phyloP scores from a whole-genome alignment of 106 monocot species.

The Xerophyta viscosa region DNA sequence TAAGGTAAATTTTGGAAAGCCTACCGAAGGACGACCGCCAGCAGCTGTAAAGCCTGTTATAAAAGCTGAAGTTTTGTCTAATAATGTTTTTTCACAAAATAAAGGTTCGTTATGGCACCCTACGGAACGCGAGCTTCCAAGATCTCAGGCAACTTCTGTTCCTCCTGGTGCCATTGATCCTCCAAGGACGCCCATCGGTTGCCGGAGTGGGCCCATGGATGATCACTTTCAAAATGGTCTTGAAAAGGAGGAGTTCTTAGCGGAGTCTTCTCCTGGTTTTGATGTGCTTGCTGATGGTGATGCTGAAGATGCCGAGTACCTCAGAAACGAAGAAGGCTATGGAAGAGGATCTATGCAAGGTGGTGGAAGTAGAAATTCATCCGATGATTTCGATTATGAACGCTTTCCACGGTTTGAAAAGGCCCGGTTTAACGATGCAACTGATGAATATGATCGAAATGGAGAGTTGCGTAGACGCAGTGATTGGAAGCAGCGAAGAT shows the following conservation, averaged over 20 bases:
- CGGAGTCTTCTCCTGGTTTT: slow-evolving; percentile 74
- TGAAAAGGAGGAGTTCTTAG: slow-evolving; percentile 47
- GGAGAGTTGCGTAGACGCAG: slow-evolving; percentile 10
- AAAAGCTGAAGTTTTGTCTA: slow-evolving; percentile 1
- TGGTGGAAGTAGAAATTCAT: slow-evolving; percentile 5
- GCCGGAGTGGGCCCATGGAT: slow-evolving; percentile 14
- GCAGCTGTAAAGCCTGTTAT: slow-evolving; percentile 6
- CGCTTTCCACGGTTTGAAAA: slow-evolving; percentile 20
- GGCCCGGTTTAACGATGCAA: slow-evolving; percentile 27
- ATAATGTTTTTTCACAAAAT: slow-evolving; percentile 11
- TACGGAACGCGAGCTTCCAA: slow-evolving; percentile 16
- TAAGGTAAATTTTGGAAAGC: slow-evolving; percentile 4
- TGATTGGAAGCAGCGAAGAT: slow-evolving; percentile 22
- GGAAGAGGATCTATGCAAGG: slow-evolving; percentile 12
- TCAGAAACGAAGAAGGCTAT: slow-evolving; percentile 32
- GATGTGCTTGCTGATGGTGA: slow-evolving; percentile 53
- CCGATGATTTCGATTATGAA: slow-evolving; percentile 34
- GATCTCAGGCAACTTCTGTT: slow-evolving; percentile 10
- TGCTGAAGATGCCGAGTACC: slow-evolving; percentile 27
- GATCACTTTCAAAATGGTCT: slow-evolving; percentile 30
- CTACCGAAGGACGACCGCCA: neutral
- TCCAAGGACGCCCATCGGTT: slow-evolving; percentile 5
- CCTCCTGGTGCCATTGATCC: slow-evolving; percentile 9
- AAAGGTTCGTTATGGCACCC: slow-evolving; percentile 9
- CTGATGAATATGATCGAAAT: slow-evolving; percentile 23